A percentile compares a stretch with the other conserved stretches of the same genome.
These are phyloP conservation scores for Platanthera zijinensis DNA, from an alignment of 106 monocot species.

Conservation along the genomic window DNA sequence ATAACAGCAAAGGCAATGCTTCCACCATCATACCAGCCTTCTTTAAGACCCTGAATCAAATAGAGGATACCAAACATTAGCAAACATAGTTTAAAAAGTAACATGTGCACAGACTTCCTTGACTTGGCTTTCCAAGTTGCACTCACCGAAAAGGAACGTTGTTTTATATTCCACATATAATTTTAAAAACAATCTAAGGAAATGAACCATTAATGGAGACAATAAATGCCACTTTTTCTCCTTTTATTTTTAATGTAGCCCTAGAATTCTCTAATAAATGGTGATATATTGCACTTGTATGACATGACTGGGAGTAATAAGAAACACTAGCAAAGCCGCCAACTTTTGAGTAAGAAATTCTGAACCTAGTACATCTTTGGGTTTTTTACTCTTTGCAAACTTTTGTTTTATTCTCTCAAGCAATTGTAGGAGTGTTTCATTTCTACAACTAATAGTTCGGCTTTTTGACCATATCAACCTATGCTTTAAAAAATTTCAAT, in stretches of 20 bases:
- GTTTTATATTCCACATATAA: neutral
- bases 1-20: conserved; percentile 84
- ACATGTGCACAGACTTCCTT: neutral
- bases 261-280: too few species aligned
- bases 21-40: conserved; percentile 97
- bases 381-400: too few species aligned
- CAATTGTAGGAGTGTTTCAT: too few species aligned
- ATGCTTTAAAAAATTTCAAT: neutral
- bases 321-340: too few species aligned
- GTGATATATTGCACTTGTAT: too few species aligned
- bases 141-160: neutral
- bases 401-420: too few species aligned
- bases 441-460: neutral
- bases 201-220: neutral
- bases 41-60: conserved; percentile 56
- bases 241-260: too few species aligned
- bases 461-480: neutral
- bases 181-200: neutral
- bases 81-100: neutral
- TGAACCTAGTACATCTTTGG: too few species aligned
- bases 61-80: neutral
- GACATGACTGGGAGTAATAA: too few species aligned
- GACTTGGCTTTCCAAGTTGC: neutral
- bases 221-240: too few species aligned
- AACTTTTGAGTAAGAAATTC: too few species aligned